Percentiles rank a stretch among this genome's conserved stretches.
Evolutionary conservation across 2,329 filamentous ascomycete genomes (phyloP).

Genomic region (Lachnellula subtilissima): DNA sequence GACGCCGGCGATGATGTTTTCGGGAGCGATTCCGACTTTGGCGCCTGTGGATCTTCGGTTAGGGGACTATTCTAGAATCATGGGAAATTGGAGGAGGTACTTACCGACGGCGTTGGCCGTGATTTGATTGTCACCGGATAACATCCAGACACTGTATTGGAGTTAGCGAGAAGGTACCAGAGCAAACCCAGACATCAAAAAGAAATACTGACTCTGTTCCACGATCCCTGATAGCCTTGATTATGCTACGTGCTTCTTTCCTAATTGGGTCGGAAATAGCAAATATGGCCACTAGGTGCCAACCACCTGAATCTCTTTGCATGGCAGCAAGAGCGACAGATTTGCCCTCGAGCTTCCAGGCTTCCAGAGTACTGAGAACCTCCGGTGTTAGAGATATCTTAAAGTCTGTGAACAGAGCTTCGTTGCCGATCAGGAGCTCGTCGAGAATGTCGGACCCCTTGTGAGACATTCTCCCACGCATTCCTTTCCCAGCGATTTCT

Average conservation of each 20-base stretch:
- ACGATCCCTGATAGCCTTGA: constrained; percentile 57
- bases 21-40: constrained; percentile 65
- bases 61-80: no score
- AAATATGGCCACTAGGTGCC: constrained; percentile 59
- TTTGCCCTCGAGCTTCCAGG: constrained; percentile 60
- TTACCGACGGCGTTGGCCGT: constrained; percentile 75
- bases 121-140: constrained; percentile 84
- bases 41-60: constrained; percentile 14
- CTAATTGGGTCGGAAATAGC: constrained; percentile 79
- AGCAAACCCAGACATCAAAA: no score
- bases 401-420: constrained; percentile 57
- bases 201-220: constrained; percentile 47
- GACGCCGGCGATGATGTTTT: constrained; percentile 80
- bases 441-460: no score
- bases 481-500: constrained; percentile 67
- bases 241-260: constrained; percentile 61
- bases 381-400: constrained; percentile 36
- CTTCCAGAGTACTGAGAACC: constrained; percentile 38
- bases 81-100: no score
- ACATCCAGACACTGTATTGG: constrained; percentile 66
- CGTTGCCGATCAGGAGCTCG: constrained; percentile 65
- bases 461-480: constrained; percentile 45
- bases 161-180: no score
- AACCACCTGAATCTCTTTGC: constrained; percentile 31
- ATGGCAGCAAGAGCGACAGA: constrained; percentile 58